Base-by-base conservation (phyloP, 208 protist species). In the Phytomonas serpens region DNA sequence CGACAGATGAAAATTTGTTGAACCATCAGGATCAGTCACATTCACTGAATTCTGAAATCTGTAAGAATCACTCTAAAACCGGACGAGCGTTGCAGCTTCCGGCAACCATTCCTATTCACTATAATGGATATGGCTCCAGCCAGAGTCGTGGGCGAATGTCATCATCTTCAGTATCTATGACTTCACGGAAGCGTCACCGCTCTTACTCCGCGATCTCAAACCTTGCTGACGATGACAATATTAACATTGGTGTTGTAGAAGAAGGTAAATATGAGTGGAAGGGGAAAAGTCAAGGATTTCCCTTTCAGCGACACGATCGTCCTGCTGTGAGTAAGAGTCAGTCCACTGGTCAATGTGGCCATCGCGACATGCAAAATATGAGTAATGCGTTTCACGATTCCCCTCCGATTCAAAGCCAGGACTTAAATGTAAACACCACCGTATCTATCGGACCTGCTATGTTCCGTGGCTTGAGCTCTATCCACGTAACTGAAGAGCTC, bases 381-480 rank as follows among this genome's bases (percentile, higher is more conserved):
- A 27, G 47, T 57, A 27, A 57, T 57, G 47, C 47, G 23, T 27
- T 57, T 57, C 5, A 57, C 16, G 47, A 11, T 5, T 19, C 47
- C 6, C 19, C 19, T 67, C 23, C 23, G 27, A 33, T 67, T 67
- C 63, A 16, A 65, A 10, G n/a, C 9, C 33, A 67, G 23, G 32
- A 36, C 5, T 32, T n/a, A 72, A 67, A 32, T 33, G 32, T 32
- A 1, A 11, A 16, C 23, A 37, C 42, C 14, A 34, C 0, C 16
- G 29, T 38, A 42, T 72, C 42, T 33, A 74, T 82, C 32, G 86
- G 82, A 68, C 80, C 77, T 16, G 77, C 71, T 32, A 88, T 83
- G 75, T 90, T 92, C 64, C 70, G 69, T 11, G 87, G 89, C 1
- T 66, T 90, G 61, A 92, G 85, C 71, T 78, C 78, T 19, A 77